A percentile compares a stretch with the other conserved stretches of the same genome.
Conservation (phyloP, 306 rosid species). For the Macrotyloma uniflorum region DNA sequence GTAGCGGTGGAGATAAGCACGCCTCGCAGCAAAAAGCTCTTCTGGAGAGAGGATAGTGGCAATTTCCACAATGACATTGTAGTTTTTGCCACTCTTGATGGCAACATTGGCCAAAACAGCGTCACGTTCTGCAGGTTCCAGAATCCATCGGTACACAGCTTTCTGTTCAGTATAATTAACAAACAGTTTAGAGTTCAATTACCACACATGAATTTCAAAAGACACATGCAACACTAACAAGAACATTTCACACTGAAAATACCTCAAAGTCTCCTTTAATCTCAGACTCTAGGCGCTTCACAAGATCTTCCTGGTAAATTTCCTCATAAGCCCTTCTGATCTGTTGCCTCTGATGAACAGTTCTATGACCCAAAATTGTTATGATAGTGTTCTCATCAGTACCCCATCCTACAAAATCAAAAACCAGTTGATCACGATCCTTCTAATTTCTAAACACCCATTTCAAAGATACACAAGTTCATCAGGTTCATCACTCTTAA, state of each 20-base stretch:
- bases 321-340: conserved; percentile 68
- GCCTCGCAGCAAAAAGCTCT: conserved; percentile 63
- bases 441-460: not conserved
- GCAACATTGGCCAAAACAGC: conserved; percentile 78
- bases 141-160: conserved; percentile 79
- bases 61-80: conserved; percentile 60
- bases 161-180: conserved; percentile 42
- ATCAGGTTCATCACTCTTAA: conserved; percentile 5
- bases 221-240: not conserved
- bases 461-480: not conserved
- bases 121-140: conserved; percentile 74
- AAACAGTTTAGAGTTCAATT: not conserved
- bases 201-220: conserved; percentile 17
- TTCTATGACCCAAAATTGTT: conserved; percentile 62
- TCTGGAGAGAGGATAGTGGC: conserved; percentile 60
- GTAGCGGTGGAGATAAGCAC: conserved; percentile 53
- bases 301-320: conserved; percentile 69
- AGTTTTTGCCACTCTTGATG: conserved; percentile 54
- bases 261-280: conserved; percentile 85
- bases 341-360: conserved; percentile 62
- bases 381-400: conserved; percentile 75
- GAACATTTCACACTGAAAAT: not conserved
- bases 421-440: not conserved
- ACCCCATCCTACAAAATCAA: conserved; percentile 70
- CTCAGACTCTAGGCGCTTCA: conserved; percentile 81